Conservation (phyloP, 345 rosid species). For the Clarkia xantiana region DNA sequence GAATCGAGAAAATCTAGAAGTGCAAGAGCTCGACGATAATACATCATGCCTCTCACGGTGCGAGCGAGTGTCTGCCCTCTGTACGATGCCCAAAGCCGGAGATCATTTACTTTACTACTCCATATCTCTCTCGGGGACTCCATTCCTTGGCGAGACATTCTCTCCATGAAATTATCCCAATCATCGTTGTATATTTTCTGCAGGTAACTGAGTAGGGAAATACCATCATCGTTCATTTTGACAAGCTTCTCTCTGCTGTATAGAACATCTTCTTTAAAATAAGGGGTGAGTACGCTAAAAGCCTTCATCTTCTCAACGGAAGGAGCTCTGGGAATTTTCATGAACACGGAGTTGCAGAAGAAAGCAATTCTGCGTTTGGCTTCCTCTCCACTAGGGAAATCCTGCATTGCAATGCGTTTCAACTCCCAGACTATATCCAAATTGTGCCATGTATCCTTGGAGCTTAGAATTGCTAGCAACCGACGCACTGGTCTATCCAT, state of each 20-base stretch:
- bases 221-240: constrained; percentile 81
- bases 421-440: constrained; percentile 66
- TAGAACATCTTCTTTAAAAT: constrained; percentile 68
- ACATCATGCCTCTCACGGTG: constrained; percentile 94
- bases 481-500: constrained; percentile 68
- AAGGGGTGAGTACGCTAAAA: constrained; percentile 81
- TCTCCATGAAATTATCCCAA: constrained; percentile 73
- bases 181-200: constrained; percentile 75
- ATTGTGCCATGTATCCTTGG: constrained; percentile 65
- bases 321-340: constrained; percentile 89
- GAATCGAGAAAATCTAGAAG: constrained; percentile 89
- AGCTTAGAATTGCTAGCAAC: constrained; percentile 61
- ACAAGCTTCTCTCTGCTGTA: constrained; percentile 75
- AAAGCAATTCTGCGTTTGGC: constrained; percentile 82
- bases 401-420: constrained; percentile 60
- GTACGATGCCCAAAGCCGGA: constrained; percentile 91
- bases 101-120: constrained; percentile 58
- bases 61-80: constrained; percentile 93
- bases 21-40: constrained; percentile 79
- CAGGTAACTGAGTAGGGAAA: constrained; percentile 60
- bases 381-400: constrained; percentile 59
- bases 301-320: constrained; percentile 93
- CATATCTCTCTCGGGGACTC: constrained; percentile 40
- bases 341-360: constrained; percentile 81
- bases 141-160: constrained; percentile 78